Evolutionary conservation across 768 basidiomycete species (phyloP).

Genomic region (Baorangia bicolor): DNA sequence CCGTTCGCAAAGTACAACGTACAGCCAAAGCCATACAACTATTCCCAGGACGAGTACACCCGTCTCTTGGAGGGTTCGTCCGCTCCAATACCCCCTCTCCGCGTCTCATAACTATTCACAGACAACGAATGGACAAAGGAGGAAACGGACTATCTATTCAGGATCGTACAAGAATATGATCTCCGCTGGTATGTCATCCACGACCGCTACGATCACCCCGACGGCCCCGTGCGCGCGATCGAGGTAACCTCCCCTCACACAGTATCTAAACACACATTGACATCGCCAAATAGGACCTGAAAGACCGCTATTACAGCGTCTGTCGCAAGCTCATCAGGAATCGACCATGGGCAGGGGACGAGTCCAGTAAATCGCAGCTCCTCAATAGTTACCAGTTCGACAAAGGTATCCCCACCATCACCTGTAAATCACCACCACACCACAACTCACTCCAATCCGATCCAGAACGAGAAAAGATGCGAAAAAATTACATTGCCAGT

Average conservation of each 20-base stretch:
- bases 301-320: conserved; percentile 90
- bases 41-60: conserved; percentile 86
- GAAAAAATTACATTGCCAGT: conserved; percentile 83
- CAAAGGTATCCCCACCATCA: conserved; percentile 53
- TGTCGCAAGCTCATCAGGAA: conserved; percentile 86
- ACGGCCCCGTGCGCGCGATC: conserved; percentile 53
- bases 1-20: conserved; percentile 83
- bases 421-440: too few relatives aligned
- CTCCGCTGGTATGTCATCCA: conserved; percentile 85
- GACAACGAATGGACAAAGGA: conserved; percentile 89
- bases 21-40: conserved; percentile 60
- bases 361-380: conserved; percentile 62
- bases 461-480: conserved; percentile 79
- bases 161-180: conserved; percentile 77
- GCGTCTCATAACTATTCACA: conserved; percentile 20
- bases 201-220: conserved; percentile 82
- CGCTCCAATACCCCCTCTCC: not conserved
- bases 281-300: conserved; percentile 59
- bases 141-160: conserved; percentile 92
- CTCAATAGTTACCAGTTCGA: conserved; percentile 81
- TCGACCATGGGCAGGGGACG: conserved; percentile 83
- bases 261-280: not conserved
- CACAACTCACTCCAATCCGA: not conserved
- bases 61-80: conserved; percentile 68
- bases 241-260: conserved; percentile 49